Percentiles rank a stretch among this genome's conserved stretches.
These are phyloP conservation scores for Pseudozyma sp. DNA, from an alignment of 1,284 basidiomycete species.

Conservation along the genomic window DNA sequence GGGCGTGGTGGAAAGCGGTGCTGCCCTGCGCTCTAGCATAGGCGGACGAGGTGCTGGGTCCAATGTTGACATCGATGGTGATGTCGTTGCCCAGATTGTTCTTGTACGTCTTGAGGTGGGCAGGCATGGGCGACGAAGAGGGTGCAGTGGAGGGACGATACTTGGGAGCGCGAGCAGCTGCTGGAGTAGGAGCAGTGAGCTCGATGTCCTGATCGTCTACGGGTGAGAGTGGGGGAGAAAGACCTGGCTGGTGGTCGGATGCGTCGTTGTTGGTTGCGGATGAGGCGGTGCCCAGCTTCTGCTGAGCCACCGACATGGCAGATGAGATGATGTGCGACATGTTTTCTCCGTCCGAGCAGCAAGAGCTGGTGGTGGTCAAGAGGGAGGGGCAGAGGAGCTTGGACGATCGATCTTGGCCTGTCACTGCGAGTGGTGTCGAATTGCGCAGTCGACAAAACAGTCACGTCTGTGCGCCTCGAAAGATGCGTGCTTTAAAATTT, in stretches of 20 bases:
- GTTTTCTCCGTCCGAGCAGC: not conserved
- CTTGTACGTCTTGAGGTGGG: slow-evolving; percentile 21
- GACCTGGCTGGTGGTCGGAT: slow-evolving; percentile 51
- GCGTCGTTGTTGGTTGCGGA: slow-evolving; percentile 22
- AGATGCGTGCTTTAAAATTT: not conserved
- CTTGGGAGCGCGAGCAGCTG: slow-evolving; percentile 16
- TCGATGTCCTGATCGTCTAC: slow-evolving; percentile 47
- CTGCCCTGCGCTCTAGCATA: slow-evolving; percentile 50
- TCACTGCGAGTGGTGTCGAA: not conserved
- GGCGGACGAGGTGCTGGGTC: slow-evolving; percentile 46
- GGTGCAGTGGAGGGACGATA: slow-evolving; percentile 22
- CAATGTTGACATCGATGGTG: slow-evolving; percentile 49
- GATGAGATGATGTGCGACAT: slow-evolving; percentile 56
- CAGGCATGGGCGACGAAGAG: slow-evolving; percentile 27
- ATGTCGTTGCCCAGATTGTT: slow-evolving; percentile 42
- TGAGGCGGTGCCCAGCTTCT: slow-evolving; percentile 24
- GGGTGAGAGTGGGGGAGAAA: slow-evolving; percentile 56
- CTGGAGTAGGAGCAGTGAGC: slow-evolving; percentile 43
- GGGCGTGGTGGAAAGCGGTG: slow-evolving; percentile 44
- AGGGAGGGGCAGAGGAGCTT: not conserved
- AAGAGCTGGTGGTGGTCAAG: slow-evolving; percentile 1
- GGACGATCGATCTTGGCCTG: not conserved
- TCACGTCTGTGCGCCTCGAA: not conserved
- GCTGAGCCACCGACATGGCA: slow-evolving; percentile 44
- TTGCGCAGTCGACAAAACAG: not conserved